phyloP scores from a whole-genome alignment of 768 basidiomycete genomes.

The Hortiboletus campestris region DNA sequence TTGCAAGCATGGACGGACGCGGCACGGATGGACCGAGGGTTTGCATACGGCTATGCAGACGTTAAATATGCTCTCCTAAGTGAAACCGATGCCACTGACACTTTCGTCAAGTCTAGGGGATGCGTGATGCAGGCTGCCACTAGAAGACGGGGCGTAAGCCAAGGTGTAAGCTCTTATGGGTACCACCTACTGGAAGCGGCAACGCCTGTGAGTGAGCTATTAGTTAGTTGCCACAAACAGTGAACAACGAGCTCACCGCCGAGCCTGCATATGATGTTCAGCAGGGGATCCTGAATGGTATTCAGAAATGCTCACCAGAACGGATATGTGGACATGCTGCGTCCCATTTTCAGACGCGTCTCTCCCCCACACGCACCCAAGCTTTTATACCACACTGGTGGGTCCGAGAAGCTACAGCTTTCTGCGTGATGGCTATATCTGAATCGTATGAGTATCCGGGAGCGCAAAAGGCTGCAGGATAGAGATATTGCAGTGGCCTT shows the following conservation, averaged over 20 bases:
- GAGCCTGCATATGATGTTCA: conserved; percentile 43
- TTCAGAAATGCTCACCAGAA: conserved; percentile 29
- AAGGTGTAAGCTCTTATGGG: not conserved
- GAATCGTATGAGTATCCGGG: not conserved
- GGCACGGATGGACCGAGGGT: conserved; percentile 52
- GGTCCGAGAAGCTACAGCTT: conserved; percentile 9
- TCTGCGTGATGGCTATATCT: conserved; percentile 2
- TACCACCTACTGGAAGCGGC: conserved; percentile 57
- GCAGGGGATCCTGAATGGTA: not conserved
- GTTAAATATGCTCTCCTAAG: not conserved
- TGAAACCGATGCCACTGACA: conserved; percentile 43
- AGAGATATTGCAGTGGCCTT: not conserved
- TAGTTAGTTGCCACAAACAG: not conserved
- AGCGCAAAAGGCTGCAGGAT: conserved; percentile 23
- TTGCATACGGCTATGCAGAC: conserved; percentile 69
- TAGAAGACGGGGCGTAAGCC: conserved; percentile 27
- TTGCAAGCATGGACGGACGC: conserved; percentile 62
- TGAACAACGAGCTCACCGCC: conserved; percentile 46
- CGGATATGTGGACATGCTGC: conserved; percentile 28
- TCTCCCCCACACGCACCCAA: not conserved
- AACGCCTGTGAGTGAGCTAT: conserved; percentile 42
- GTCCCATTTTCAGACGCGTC: conserved; percentile 9
- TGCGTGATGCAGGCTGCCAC: conserved; percentile 83
- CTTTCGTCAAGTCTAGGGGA: conserved; percentile 84
- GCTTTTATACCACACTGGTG: conserved; percentile 19